These are phyloP conservation scores for Neofusicoccum umdonicola DNA, from an alignment of 2,329 filamentous ascomycete species.

Conservation along the genomic window DNA sequence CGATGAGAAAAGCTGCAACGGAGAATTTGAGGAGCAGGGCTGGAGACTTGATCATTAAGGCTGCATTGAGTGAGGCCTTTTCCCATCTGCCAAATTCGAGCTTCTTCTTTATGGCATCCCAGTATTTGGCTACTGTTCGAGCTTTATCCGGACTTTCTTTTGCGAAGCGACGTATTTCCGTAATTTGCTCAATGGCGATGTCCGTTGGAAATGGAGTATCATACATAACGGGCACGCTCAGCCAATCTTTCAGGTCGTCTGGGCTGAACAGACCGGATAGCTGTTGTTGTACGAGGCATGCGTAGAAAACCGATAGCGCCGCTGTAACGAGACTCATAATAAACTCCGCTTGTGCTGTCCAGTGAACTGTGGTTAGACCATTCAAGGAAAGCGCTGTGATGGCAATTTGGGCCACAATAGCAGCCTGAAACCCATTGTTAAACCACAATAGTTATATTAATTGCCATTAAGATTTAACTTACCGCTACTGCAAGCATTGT, in stretches of 20 bases:
- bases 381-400: constrained; percentile 20
- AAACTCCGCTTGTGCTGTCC: constrained; percentile 21
- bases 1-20: constrained; percentile 17
- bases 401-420: constrained; percentile 24
- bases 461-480: no score
- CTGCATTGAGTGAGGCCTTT: constrained; percentile 15
- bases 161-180: not conserved
- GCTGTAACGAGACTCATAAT: constrained; percentile 21
- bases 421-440: constrained; percentile 11
- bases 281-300: constrained; percentile 18
- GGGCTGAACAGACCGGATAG: constrained; percentile 18
- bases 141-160: no score
- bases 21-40: constrained; percentile 18
- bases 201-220: no score
- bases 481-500: constrained; percentile 21
- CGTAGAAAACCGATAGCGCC: constrained; percentile 21
- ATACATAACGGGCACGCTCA: not conserved
- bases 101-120: not conserved
- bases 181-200: no score
- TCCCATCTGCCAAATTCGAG: not conserved
- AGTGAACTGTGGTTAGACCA: constrained; percentile 16
- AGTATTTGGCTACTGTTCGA: no score
- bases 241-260: constrained; percentile 19
- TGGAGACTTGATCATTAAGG: constrained; percentile 19
- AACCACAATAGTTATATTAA: no score